phyloP scores from a whole-genome alignment of 2,329 filamentous ascomycete genomes.

The Phaeosphaeriaceae sp. region DNA sequence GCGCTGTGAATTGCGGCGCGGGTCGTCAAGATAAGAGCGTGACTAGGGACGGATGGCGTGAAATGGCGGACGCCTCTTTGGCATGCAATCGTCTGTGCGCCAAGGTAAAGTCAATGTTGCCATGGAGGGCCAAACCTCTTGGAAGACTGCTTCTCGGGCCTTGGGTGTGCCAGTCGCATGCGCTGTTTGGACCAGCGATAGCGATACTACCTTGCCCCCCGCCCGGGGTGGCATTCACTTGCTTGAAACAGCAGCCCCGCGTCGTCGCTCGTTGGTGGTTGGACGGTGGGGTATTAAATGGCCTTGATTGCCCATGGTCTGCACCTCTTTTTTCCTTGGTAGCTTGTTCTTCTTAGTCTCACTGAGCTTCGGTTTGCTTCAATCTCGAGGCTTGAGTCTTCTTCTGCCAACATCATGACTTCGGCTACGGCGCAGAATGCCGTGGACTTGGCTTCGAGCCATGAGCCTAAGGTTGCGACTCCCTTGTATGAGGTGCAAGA shows the following conservation, averaged over 20 bases:
- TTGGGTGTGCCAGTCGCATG: conserved; percentile 28
- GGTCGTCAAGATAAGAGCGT: conserved; percentile 23
- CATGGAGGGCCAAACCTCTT: conserved; percentile 25
- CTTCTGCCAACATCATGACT: conserved; percentile 33
- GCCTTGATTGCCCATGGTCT: neutral
- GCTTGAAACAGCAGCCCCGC: conserved; percentile 36
- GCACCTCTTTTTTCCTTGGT: neutral
- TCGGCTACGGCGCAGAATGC: conserved; percentile 38
- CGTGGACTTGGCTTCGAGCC: conserved; percentile 44
- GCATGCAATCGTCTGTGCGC: conserved; percentile 26
- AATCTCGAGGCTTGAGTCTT: neutral
- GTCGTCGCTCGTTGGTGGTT: conserved; percentile 29
- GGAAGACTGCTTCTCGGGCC: conserved; percentile 10
- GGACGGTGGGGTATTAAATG: conserved; percentile 9
- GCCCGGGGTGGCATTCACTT: conserved; percentile 31
- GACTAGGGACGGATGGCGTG: conserved; percentile 9
- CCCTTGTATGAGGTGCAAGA: conserved; percentile 42
- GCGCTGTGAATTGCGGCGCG: neutral
- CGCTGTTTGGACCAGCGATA: conserved; percentile 23
- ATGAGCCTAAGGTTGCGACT: conserved; percentile 42
- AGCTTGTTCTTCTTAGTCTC: neutral
- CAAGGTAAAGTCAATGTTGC: conserved; percentile 37
- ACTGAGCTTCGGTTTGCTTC: neutral
- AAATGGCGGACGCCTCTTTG: conserved; percentile 10
- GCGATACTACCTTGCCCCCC: conserved; percentile 13